A percentile compares a stretch with the other conserved stretches of the same genome.
Evolutionary conservation across 129 eudicot species (phyloP).

Genomic region (Flaveria bidentis): DNA sequence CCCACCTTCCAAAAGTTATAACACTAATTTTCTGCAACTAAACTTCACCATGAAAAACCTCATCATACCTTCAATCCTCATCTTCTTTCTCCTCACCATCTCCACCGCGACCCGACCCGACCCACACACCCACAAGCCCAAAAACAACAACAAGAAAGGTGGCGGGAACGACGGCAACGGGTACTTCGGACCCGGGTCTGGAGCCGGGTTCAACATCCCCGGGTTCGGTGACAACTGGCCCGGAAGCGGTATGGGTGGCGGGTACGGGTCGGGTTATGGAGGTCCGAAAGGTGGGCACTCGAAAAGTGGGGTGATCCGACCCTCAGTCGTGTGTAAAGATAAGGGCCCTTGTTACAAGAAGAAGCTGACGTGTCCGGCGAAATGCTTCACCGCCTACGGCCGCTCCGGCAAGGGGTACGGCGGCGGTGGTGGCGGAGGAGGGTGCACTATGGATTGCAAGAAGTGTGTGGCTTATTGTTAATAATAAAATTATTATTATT

Average conservation of each 20-base stretch:
- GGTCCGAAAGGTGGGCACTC: constrained; percentile 79
- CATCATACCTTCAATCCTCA: constrained; percentile 28
- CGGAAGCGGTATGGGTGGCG: constrained; percentile 51
- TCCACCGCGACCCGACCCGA: constrained; percentile 39
- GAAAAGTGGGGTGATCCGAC: constrained; percentile 56
- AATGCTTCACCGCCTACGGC: constrained; percentile 74
- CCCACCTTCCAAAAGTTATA: constrained; percentile 22
- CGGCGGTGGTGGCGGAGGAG: constrained; percentile 97
- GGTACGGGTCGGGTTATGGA: constrained; percentile 82
- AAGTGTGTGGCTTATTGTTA: constrained; percentile 77
- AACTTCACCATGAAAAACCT: constrained; percentile 33
- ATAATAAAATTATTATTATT: not conserved
- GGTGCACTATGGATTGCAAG: constrained; percentile 92
- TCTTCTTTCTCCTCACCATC: constrained; percentile 36
- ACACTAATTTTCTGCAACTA: not conserved
- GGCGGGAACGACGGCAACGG: constrained; percentile 39
- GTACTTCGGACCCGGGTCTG: constrained; percentile 64
- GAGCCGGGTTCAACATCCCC: constrained; percentile 68
- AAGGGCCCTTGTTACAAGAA: constrained; percentile 85
- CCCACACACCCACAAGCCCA: constrained; percentile 28
- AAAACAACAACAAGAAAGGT: constrained; percentile 29
- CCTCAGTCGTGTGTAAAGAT: constrained; percentile 60
- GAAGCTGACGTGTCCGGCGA: constrained; percentile 86
- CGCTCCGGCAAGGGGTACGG: constrained; percentile 89
- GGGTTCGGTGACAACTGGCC: constrained; percentile 52